A percentile compares a stretch with the other conserved stretches of the same genome.
phyloP scores from a whole-genome alignment of 306 rosid genomes.

The Elaeagnus macrophylla region DNA sequence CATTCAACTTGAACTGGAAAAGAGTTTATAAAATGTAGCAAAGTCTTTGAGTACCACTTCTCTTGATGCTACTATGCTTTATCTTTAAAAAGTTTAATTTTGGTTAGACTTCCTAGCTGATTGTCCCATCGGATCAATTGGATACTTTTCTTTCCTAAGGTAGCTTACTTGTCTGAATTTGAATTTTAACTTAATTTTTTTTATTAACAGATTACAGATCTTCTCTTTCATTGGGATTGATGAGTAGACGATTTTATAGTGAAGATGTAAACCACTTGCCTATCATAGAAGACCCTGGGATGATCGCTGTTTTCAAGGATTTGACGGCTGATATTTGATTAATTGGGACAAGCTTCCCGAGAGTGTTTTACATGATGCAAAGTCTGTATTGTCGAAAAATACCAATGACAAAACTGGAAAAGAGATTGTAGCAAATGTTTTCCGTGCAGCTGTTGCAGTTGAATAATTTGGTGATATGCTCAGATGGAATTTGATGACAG shows the following conservation, averaged over 20 bases:
- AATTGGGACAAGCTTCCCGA: conserved; percentile 57
- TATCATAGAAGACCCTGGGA: conserved; percentile 46
- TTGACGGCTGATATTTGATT: conserved; percentile 72
- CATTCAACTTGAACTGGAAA: not conserved
- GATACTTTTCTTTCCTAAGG: not conserved
- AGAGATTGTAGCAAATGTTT: conserved; percentile 51
- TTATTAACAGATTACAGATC: conserved; percentile 41
- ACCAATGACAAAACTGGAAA: conserved; percentile 67
- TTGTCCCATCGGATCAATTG: not conserved
- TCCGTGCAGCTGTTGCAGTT: conserved; percentile 69
- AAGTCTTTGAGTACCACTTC: not conserved
- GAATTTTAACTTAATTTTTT: not conserved
- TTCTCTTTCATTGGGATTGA: conserved; percentile 39
- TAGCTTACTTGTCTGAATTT: not conserved
- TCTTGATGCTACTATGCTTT: not conserved
- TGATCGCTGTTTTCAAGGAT: conserved; percentile 60
- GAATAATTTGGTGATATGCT: conserved; percentile 76
- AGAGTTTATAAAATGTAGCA: not conserved
- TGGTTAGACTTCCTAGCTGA: not conserved
- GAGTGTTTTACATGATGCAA: conserved; percentile 33
- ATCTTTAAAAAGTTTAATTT: not conserved
- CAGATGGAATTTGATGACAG: conserved; percentile 79
- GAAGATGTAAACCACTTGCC: conserved; percentile 52
- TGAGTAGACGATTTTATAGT: conserved; percentile 46
- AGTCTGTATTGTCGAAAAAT: conserved; percentile 49